Evolutionary conservation across 169 alveolate genomes (phyloP), one percentile per base, ranked within the genome.

Genomic region (Plasmodium gonderi): DNA sequence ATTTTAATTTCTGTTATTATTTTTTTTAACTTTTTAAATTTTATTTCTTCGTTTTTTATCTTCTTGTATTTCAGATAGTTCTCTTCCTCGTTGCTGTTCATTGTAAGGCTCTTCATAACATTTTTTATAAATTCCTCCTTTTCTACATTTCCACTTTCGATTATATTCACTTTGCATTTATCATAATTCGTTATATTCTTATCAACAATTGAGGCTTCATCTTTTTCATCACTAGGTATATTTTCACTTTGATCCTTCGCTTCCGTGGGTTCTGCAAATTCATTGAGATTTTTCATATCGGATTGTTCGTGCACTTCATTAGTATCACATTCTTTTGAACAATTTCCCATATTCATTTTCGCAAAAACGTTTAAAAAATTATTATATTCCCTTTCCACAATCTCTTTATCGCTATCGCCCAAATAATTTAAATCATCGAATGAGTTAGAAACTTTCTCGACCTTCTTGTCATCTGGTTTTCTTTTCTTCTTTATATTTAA

Each of bases 1-100:
- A 85, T 92, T 92, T 81, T 85, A 20, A 91, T 42, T 23, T 40
- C 72, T 65, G 36, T 69, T 68, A 79, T 91, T 72, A 36, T 38
- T 38, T 91, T 75, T 72, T 79, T 67, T 54, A 79, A 31, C 54
- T 83, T 80, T 81, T 82, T 29, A 40, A 49, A 78, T 67, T 40
- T 81, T 77, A 47, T 23, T 79, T 77, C 91, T 77, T 83, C 83
- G 60, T 91, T 54, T 40, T 89, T 40, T 51, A 72, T 78, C 38
- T 91, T 3, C 67, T 72, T 78, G 33, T 40, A 65, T n/a, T 68
- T 29, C 38, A 54, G 38, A 49, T 85, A 85, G 31, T 91, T 51
- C 33, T 33, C 76, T 75, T 85, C 91, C 47, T 79, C 92, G n/a
- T 45, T 64, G 79, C 67, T 77, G 54, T 72, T 45, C 17, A 20